Percentiles rank a stretch among this genome's conserved stretches.
Conservation (phyloP, 129 eudicot species). For the Arctium lappa region DNA sequence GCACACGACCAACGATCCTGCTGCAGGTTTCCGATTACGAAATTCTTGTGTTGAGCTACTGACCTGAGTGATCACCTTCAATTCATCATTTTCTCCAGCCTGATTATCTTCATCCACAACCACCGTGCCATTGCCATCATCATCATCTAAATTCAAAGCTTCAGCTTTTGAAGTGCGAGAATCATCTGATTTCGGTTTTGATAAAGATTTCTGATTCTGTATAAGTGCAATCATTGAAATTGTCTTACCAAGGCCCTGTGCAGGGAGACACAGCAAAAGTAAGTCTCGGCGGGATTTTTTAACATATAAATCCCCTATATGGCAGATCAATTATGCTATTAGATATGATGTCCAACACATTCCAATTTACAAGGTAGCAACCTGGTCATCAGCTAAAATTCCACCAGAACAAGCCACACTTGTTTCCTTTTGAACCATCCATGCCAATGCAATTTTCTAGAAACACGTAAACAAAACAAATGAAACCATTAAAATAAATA, state of each 20-base stretch:
- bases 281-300: slow-evolving; percentile 1
- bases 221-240: slow-evolving; percentile 89
- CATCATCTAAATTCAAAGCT: slow-evolving; percentile 84
- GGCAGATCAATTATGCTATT: not conserved
- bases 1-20: slow-evolving; percentile 91
- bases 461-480: slow-evolving; percentile 11
- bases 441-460: slow-evolving; percentile 89
- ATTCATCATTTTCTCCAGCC: slow-evolving; percentile 38
- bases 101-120: slow-evolving; percentile 39
- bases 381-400: slow-evolving; percentile 97
- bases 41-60: slow-evolving; percentile 42
- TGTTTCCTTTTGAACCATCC: slow-evolving; percentile 87
- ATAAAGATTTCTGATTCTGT: slow-evolving; percentile 41
- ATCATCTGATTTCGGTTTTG: slow-evolving; percentile 49
- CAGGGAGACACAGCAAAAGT: slow-evolving; percentile 21
- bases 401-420: slow-evolving; percentile 75
- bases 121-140: slow-evolving; percentile 39
- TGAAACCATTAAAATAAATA: not conserved
- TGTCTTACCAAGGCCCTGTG: slow-evolving; percentile 95
- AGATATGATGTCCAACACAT: not conserved
- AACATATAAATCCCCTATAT: not conserved
- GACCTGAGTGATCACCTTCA: slow-evolving; percentile 38
- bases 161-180: slow-evolving; percentile 34
- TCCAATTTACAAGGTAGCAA: slow-evolving; percentile 16
- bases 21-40: slow-evolving; percentile 60